Evolutionary conservation across 345 rosid species (phyloP), one percentile per base, ranked within the genome.

Genomic region (Sisymbrium altissimum): DNA sequence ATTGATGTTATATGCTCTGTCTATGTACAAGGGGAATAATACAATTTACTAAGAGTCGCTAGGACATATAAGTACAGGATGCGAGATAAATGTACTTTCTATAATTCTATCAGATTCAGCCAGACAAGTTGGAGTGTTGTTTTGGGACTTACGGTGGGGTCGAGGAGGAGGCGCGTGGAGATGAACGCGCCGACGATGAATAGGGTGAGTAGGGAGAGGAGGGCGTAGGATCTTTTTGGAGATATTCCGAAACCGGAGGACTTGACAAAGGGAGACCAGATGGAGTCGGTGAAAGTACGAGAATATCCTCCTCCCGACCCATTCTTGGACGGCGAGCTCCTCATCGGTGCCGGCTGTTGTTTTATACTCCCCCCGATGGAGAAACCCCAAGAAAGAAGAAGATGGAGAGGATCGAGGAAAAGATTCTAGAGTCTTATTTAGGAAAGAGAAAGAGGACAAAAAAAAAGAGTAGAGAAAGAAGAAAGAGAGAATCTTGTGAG

Each of bases 151-250:
- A 90, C 96, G 27, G 79, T 44, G 71, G 87, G 64, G 66, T 84
- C 79, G 35, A 84, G 81, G 29, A 73, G 71, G 80, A 83, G 70
- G 78, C 86, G 94, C 80, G 97, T 80, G 81, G 88, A 72, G 39
- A 84, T 32, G 43, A 85, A 84, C 77, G 91, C 92, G 86, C 92
- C 87, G 92, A 80, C 74, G 70, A 88, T 36, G 73, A 93, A 81
- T 66, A 89, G 61, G 62, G 81, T 8, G 67, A 84, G 1, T 70
- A 84, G 21, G 70, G 82, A 63, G 58, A 81, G 3, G 33, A 81
- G 12, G 46, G 78, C 83, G 39, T 84, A 81, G 9, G 83, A 72
- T 82, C 83, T 84, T 1, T 55, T 63, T 7, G 55, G 61, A 70
- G 76, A 76, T 56, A 36, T 36, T 15, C 70, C 65, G 5, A 48